These are phyloP conservation scores for Amauroascus niger DNA, from an alignment of 2,329 filamentous ascomycete species.

Conservation along the genomic window DNA sequence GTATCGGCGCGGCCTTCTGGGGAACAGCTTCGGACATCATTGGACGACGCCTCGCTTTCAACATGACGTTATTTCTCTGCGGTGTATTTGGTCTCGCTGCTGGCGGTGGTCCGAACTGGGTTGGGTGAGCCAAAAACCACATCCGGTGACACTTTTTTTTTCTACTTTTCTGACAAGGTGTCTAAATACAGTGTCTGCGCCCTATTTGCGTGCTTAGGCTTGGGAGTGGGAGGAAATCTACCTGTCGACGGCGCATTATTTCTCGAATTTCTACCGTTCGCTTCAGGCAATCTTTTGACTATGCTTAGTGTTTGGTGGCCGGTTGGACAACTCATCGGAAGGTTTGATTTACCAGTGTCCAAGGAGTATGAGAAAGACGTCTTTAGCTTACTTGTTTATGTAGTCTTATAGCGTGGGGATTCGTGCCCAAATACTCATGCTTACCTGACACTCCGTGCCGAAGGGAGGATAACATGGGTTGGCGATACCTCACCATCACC, in stretches of 20 bases:
- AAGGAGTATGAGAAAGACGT: neutral
- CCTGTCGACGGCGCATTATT: slow-evolving; percentile 74
- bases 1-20: slow-evolving; percentile 70
- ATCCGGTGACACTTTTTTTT: neutral
- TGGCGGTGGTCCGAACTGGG: slow-evolving; percentile 60
- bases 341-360: slow-evolving; percentile 20
- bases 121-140: slow-evolving; percentile 28
- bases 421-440: slow-evolving; percentile 58
- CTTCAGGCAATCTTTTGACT: slow-evolving; percentile 63
- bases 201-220: slow-evolving; percentile 52
- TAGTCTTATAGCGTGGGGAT: slow-evolving; percentile 58
- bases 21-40: slow-evolving; percentile 68
- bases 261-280: slow-evolving; percentile 70
- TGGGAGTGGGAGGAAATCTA: slow-evolving; percentile 65
- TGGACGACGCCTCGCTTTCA: slow-evolving; percentile 72
- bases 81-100: slow-evolving; percentile 63
- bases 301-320: slow-evolving; percentile 84
- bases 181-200: slow-evolving; percentile 44
- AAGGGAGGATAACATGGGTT: slow-evolving; percentile 55
- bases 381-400: slow-evolving; percentile 1
- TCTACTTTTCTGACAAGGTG: neutral
- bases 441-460: slow-evolving; percentile 31
- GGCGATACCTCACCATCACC: slow-evolving; percentile 63
- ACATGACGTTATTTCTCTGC: slow-evolving; percentile 65
- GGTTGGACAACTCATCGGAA: slow-evolving; percentile 63